A percentile compares a stretch with the other conserved stretches of the same genome.
phyloP scores from a whole-genome alignment of 345 rosid genomes.

The Erodium maritimum region DNA sequence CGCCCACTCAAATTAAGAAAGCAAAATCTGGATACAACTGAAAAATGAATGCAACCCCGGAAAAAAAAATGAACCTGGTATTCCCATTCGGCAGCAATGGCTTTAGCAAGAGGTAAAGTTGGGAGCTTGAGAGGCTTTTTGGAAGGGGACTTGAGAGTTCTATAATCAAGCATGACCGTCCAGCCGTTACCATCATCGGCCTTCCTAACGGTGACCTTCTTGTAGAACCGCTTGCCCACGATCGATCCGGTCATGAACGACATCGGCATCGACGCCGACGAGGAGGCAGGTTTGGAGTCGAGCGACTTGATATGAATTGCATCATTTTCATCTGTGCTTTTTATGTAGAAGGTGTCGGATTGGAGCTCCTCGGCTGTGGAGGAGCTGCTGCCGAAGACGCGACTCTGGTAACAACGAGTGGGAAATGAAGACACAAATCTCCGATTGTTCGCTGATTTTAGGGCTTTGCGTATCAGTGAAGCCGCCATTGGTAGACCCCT shows the following conservation, averaged over 20 bases:
- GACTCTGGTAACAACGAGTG: too few species aligned
- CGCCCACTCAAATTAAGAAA: too few species aligned
- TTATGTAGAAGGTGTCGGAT: constrained; percentile 5
- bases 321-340: constrained; percentile 22
- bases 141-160: constrained; percentile 82
- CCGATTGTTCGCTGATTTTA: too few species aligned
- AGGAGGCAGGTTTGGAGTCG: constrained; percentile 15
- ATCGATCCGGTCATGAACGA: constrained; percentile 92
- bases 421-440: too few species aligned
- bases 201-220: constrained; percentile 67
- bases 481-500: too few species aligned
- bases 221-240: constrained; percentile 74
- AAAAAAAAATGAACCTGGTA: constrained; percentile 47
- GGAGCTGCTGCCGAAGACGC: too few species aligned
- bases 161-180: constrained; percentile 92
- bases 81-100: constrained; percentile 92
- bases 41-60: too few species aligned
- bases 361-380: neutral
- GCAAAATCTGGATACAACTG: too few species aligned
- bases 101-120: constrained; percentile 68
- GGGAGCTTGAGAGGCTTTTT: constrained; percentile 75
- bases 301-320: constrained; percentile 34
- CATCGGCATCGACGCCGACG: constrained; percentile 76
- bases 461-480: too few species aligned
- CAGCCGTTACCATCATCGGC: constrained; percentile 90